Percentiles rank a stretch among this genome's conserved stretches.
Conservation (phyloP, 2,329 filamentous ascomycete genomes). For the Aspergillus udagawae region DNA sequence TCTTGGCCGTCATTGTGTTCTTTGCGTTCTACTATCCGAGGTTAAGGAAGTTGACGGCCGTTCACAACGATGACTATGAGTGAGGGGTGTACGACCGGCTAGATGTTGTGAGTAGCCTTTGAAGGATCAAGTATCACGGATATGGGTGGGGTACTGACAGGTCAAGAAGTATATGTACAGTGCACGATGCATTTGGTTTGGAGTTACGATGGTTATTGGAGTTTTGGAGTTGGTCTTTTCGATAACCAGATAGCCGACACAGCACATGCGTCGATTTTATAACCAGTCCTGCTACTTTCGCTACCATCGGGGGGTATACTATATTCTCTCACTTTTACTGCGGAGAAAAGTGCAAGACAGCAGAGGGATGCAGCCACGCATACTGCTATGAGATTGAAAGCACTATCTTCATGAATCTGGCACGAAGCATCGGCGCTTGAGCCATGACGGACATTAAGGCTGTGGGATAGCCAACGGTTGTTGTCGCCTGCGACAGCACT, state of each 20-base stretch:
- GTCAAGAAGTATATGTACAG: neutral
- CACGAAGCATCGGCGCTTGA: slow-evolving; percentile 62
- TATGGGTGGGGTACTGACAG: neutral
- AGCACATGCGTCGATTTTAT: slow-evolving; percentile 66
- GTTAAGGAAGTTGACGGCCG: slow-evolving; percentile 15
- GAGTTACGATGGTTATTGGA: neutral
- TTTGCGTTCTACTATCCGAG: slow-evolving; percentile 28
- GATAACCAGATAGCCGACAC: slow-evolving; percentile 64
- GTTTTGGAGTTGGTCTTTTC: neutral
- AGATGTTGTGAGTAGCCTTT: neutral
- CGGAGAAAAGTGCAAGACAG: slow-evolving; percentile 61
- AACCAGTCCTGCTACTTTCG: slow-evolving; percentile 37
- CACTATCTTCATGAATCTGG: slow-evolving; percentile 68
- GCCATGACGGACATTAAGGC: slow-evolving; percentile 62
- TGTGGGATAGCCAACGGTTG: slow-evolving; percentile 54
- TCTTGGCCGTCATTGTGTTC: slow-evolving; percentile 29
- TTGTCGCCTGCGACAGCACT: slow-evolving; percentile 49
- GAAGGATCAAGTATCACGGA: neutral
- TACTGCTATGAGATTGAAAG: slow-evolving; percentile 54
- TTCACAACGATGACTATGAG: neutral
- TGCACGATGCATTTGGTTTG: neutral
- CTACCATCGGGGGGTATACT: slow-evolving; percentile 40
- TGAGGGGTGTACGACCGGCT: neutral
- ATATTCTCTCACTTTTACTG: slow-evolving; percentile 60
- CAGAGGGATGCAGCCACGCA: slow-evolving; percentile 58